A percentile compares a stretch with the other conserved stretches of the same genome.
These are phyloP conservation scores for Conticribra guillardii DNA, from an alignment of 108 stramenopile species.

Conservation along the genomic window DNA sequence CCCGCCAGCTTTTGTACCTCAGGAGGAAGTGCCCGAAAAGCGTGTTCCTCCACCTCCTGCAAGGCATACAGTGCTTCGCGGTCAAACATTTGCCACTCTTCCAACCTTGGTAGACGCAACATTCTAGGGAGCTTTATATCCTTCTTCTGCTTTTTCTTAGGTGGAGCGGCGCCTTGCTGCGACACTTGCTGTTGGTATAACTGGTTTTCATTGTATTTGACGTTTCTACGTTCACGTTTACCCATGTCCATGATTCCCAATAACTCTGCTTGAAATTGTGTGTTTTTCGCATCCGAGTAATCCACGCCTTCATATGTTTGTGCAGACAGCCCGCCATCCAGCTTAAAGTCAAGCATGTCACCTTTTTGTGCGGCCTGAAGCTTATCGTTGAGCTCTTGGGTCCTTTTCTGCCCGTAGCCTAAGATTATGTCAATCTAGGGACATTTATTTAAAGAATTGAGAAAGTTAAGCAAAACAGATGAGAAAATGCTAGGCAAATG, in stretches of 20 bases:
- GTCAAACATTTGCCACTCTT: constrained; percentile 97
- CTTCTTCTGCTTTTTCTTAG: constrained; percentile 65
- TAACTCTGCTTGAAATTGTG: constrained; percentile 63
- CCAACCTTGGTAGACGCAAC: constrained; percentile 90
- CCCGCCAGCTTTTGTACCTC: constrained; percentile 45
- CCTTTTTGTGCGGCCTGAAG: constrained; percentile 95
- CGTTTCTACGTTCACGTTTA: constrained; percentile 88
- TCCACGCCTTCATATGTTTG: constrained; percentile 98
- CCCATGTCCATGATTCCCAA: constrained; percentile 91
- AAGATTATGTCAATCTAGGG: constrained; percentile 84
- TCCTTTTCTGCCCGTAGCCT: constrained; percentile 83
- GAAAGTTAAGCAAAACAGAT: neutral
- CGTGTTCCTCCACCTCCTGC: constrained; percentile 83
- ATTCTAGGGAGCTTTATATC: constrained; percentile 86
- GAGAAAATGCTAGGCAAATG: neutral
- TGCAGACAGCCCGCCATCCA: constrained; percentile 87
- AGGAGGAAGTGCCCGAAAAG: constrained; percentile 70
- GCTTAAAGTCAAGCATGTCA: constrained; percentile 94
- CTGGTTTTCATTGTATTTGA: constrained; percentile 82
- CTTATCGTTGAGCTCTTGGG: constrained; percentile 93
- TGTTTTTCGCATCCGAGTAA: constrained; percentile 76
- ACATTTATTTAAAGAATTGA: too few species aligned
- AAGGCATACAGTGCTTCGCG: constrained; percentile 74
- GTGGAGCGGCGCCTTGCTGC: constrained; percentile 55
- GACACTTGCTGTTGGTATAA: constrained; percentile 76